Evolutionary conservation across 2,329 filamentous ascomycete genomes (phyloP), one percentile per base, ranked within the genome.

Genomic region (Pseudogymnoascus sp.): DNA sequence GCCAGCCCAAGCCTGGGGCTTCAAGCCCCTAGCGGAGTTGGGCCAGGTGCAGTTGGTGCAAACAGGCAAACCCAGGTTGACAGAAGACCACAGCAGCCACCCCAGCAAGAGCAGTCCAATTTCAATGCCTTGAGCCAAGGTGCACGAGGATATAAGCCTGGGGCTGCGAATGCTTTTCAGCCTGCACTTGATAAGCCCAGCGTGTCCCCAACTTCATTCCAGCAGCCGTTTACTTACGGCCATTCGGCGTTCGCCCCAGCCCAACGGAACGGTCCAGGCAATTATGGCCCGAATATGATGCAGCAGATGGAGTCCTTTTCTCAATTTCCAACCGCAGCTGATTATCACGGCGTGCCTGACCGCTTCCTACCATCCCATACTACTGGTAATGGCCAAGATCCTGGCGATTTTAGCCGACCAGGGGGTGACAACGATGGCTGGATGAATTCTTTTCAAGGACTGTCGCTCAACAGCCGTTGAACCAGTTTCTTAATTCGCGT

Each of bases 1-100:
- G 90, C 90, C 23, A 93, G 87, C 66, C 89, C 90, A 17, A 86
- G 86, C 2, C 80, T 90, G 59, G 88, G 88, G 26, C 79, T 92
- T 21, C 87, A 88, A 72, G 85, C 87, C 2, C 86, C 88, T 1
- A 87, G 85, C 66, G 84, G 84, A 29, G 82, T 89, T 68, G 84
- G 85, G 0, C 85, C 85, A 7, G 87, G 86, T 23, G 85, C 86
- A 23, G 82, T 90, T n/a, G 82, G 82, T 56, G 79, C 82, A 7
- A 78, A 86, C 72, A 63, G 74, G 73, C 59, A 73, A 73, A 46
- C 78, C 74, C 71, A 65, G 68, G 60, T 70, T 70, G 67, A 69
- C 66, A 61, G 77, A 75, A 78, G 78, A 61, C 72, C 77, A 53
- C 75, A 76, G 35, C 72, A 72, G 38, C n/a, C 50, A 2, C 50